These are phyloP conservation scores for Aaosphaeria pasadenensis DNA, from an alignment of 2,329 filamentous ascomycete species.

Conservation along the genomic window DNA sequence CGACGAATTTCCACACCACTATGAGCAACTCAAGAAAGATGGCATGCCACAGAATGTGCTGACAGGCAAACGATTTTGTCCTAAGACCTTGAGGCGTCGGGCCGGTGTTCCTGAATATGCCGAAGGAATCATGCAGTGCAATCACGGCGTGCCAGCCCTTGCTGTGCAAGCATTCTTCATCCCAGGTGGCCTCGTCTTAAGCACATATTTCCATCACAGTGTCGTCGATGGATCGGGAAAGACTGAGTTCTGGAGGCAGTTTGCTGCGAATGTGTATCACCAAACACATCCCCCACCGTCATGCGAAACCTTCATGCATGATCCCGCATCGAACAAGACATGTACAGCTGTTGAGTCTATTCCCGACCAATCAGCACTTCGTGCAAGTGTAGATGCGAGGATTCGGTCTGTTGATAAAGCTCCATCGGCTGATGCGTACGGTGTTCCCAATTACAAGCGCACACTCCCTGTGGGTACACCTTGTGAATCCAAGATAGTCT, in stretches of 20 bases:
- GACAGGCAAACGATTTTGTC: conserved; percentile 24
- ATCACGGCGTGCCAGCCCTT: conserved; percentile 24
- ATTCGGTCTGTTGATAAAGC: neutral
- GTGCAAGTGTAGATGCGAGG: neutral
- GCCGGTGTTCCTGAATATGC: conserved; percentile 14
- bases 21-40: conserved; percentile 24
- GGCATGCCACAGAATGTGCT: conserved; percentile 34
- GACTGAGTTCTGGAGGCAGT: neutral
- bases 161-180: conserved; percentile 33
- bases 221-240: conserved; percentile 29
- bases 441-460: conserved; percentile 16
- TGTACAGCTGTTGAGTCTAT: neutral
- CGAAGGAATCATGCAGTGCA: conserved; percentile 27
- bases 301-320: too few relatives aligned
- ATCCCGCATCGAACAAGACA: neutral
- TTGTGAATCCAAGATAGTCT: conserved; percentile 26
- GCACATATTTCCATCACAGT: conserved; percentile 31
- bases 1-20: conserved; percentile 16
- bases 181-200: conserved; percentile 32
- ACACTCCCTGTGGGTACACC: conserved; percentile 21
- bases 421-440: neutral
- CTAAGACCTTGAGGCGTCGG: conserved; percentile 25
- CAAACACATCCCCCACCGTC: neutral
- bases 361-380: neutral
- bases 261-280: neutral